A percentile compares a stretch with the other conserved stretches of the same genome.
Conservation (phyloP, 2,329 filamentous ascomycete genomes). For the Ceratocystis huliohia region DNA sequence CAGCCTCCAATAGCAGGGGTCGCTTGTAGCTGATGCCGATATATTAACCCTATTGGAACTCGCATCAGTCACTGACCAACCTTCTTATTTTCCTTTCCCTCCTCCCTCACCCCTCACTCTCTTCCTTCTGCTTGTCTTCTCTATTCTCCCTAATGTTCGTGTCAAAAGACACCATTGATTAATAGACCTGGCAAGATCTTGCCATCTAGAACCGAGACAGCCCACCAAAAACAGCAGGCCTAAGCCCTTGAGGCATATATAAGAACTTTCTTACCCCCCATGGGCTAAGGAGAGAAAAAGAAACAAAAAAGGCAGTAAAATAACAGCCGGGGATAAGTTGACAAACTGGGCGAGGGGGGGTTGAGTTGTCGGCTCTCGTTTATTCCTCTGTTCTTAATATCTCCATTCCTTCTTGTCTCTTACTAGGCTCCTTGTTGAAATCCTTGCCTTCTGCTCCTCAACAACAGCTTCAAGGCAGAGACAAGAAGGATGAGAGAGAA, state of each 20-base stretch:
- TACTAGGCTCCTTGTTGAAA: neutral
- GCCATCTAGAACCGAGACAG: neutral
- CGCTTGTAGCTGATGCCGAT: neutral
- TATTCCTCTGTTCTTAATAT: neutral
- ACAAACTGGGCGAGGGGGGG: neutral
- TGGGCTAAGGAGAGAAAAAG: neutral
- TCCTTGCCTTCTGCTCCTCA: neutral
- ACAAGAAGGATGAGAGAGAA: neutral
- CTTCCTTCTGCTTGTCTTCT: neutral
- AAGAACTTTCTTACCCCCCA: too few relatives aligned
- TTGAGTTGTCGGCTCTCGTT: constrained; percentile 6
- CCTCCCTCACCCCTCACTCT: neutral
- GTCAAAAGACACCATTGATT: neutral
- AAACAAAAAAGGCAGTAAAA: neutral
- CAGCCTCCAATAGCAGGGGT: neutral
- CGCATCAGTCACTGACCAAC: neutral
- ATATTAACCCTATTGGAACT: neutral
- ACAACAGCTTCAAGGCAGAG: neutral
- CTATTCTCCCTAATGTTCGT: neutral
- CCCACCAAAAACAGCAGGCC: neutral
- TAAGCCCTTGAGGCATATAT: neutral
- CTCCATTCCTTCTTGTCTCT: neutral
- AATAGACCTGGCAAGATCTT: neutral
- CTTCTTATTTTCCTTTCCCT: neutral
- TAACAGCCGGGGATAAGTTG: neutral